These are phyloP conservation scores for Boletellus deceptivus DNA, from an alignment of 1,284 basidiomycete genomes.

Conservation along the genomic window DNA sequence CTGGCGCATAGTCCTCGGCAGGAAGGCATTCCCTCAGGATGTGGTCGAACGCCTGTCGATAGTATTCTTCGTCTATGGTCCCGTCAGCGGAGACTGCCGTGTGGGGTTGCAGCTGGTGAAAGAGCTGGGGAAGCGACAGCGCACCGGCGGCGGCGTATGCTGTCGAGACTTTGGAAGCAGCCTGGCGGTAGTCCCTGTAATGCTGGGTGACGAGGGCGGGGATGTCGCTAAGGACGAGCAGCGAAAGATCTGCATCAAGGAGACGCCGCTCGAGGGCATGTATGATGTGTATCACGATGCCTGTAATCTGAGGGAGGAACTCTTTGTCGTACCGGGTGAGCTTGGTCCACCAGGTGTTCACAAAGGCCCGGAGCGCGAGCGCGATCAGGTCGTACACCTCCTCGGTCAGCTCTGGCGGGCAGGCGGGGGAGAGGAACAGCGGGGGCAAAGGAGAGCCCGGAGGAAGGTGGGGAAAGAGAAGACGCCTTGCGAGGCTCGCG, in stretches of 20 bases:
- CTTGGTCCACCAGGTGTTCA: slow-evolving; percentile 81
- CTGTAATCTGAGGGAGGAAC: slow-evolving; percentile 68
- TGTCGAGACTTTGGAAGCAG: slow-evolving; percentile 55
- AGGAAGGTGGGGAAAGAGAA: slow-evolving; percentile 63
- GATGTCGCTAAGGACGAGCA: slow-evolving; percentile 57
- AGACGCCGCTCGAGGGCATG: slow-evolving; percentile 60
- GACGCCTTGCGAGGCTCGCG: slow-evolving; percentile 44
- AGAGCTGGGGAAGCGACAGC: slow-evolving; percentile 58
- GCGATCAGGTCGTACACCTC: slow-evolving; percentile 79
- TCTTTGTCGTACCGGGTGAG: slow-evolving; percentile 80
- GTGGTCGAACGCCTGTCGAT: slow-evolving; percentile 71
- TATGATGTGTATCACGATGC: slow-evolving; percentile 56
- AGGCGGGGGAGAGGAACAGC: slow-evolving; percentile 44
- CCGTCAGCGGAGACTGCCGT: slow-evolving; percentile 69
- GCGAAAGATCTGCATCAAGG: slow-evolving; percentile 51
- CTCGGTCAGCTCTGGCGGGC: slow-evolving; percentile 54
- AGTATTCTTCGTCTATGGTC: slow-evolving; percentile 67
- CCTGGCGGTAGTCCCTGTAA: slow-evolving; percentile 70
- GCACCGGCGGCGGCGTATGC: slow-evolving; percentile 68
- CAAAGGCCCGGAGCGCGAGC: slow-evolving; percentile 69
- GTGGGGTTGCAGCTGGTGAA: slow-evolving; percentile 77
- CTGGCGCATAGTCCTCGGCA: slow-evolving; percentile 69
- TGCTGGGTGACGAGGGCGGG: slow-evolving; percentile 70
- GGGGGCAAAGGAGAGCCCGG: slow-evolving; percentile 50
- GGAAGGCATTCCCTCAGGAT: slow-evolving; percentile 68